Base-by-base conservation (phyloP, 192 early-diverging fungal genomes). In the Cladochytrium replicatum region DNA sequence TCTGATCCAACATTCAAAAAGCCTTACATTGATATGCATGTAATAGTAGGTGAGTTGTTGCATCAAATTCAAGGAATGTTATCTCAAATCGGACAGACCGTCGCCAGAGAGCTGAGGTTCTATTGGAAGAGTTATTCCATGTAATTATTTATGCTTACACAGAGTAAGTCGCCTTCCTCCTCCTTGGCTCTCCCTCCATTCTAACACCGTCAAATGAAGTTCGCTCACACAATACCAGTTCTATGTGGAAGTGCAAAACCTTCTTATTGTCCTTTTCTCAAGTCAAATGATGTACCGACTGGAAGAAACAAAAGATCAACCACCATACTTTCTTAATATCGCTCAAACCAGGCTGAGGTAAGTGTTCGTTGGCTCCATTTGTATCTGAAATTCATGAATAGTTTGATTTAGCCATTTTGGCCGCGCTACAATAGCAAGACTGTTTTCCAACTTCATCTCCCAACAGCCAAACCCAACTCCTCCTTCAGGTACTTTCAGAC, bases 251-350 rank as follows among this genome's bases (percentile, higher is more conserved):
- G 55, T 64, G 0, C 55, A 82, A 9, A 85, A 85, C 46, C 56
- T 69, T 7, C 38, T 84, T 7, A 63, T 82, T 25, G 80, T 81
- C 2, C 60, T 85, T 50, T 54, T 72, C 2, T 82, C 82, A 0
- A 79, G 72, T 2, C 83, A 85, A 48, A 46, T 85, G 22, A 72
- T 75, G n/a, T 61, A 64, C 8, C 3, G 51, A 6, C 46, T 46
- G 4, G 32, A 74, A 11, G 57, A 58, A 17, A 32, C 58, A 15
- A 53, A 25, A 8, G 71, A 32, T 60, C n/a, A n/a, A n/a, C n/a
- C n/a, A n/a, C n/a, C n/a, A n/a, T 83, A 81, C 43, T 86, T 85
- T 69, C 54, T 84, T 46, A 73, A 78, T 42, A 48, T 86, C n/a
- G 46, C 80, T n/a, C 46, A 78, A 45, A 37, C 55, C n/a, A 62